Evolutionary conservation across 2,329 filamentous ascomycete genomes (phyloP).

Genomic region (Pyricularia grisea): DNA sequence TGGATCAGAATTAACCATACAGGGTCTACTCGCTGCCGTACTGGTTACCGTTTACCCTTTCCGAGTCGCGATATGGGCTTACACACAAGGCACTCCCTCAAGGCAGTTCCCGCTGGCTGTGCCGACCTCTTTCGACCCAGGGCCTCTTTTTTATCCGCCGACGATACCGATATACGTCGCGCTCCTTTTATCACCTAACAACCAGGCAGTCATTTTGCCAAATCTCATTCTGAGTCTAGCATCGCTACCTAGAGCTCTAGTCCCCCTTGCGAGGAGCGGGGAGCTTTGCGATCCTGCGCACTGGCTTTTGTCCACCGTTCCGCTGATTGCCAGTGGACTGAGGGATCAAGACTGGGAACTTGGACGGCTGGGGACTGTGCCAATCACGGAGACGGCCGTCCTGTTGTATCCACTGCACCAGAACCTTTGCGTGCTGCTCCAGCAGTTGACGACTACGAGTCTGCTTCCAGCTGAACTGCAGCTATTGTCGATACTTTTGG

Average conservation of each 20-base stretch:
- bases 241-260: slow-evolving; percentile 62
- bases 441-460: slow-evolving; percentile 80
- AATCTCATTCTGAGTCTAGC: slow-evolving; percentile 77
- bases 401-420: slow-evolving; percentile 74
- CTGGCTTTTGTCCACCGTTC: slow-evolving; percentile 68
- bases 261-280: slow-evolving; percentile 52
- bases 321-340: slow-evolving; percentile 38
- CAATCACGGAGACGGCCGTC: slow-evolving; percentile 19
- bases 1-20: slow-evolving; percentile 31
- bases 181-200: slow-evolving; percentile 58
- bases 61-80: slow-evolving; percentile 42
- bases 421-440: slow-evolving; percentile 61
- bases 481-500: slow-evolving; percentile 70
- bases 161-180: slow-evolving; percentile 68
- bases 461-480: slow-evolving; percentile 81
- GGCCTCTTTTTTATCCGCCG: slow-evolving; percentile 80
- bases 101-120: slow-evolving; percentile 37
- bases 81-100: slow-evolving; percentile 27
- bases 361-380: slow-evolving; percentile 1
- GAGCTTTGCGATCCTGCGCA: slow-evolving; percentile 59
- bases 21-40: slow-evolving; percentile 23
- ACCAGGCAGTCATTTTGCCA: slow-evolving; percentile 54
- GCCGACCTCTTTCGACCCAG: slow-evolving; percentile 78
- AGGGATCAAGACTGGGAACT: background rate
- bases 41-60: slow-evolving; percentile 49